Conservation (phyloP, 768 basidiomycete genomes). For the Crucibulum laeve region DNA sequence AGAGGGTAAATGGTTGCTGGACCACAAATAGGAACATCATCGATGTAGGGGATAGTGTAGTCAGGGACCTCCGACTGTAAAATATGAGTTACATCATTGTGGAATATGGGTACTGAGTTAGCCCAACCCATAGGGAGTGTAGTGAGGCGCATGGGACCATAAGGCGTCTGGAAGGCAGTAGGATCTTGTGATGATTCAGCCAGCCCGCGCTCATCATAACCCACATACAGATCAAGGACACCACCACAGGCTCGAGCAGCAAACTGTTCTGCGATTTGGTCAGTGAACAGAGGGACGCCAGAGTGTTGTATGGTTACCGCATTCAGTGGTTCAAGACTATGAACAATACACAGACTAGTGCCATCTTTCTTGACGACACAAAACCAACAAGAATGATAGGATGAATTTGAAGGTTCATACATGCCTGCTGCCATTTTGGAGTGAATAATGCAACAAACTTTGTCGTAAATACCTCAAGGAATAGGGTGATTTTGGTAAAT, state of each 20-base stretch:
- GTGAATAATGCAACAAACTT: neutral
- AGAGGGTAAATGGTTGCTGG: constrained; percentile 23
- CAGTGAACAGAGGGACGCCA: constrained; percentile 14
- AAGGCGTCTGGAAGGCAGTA: constrained; percentile 29
- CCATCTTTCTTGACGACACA: constrained; percentile 21
- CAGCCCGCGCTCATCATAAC: constrained; percentile 25
- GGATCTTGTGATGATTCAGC: constrained; percentile 21
- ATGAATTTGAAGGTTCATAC: constrained; percentile 16
- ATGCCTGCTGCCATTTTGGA: constrained; percentile 3
- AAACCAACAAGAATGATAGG: constrained; percentile 21
- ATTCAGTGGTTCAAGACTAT: constrained; percentile 15
- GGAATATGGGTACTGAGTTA: constrained; percentile 21
- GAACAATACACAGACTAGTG: constrained; percentile 10
- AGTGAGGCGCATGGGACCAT: constrained; percentile 16
- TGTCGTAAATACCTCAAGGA: neutral
- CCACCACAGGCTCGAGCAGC: constrained; percentile 13
- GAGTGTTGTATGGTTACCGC: constrained; percentile 15
- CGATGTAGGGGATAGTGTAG: constrained; percentile 28
- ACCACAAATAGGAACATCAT: constrained; percentile 32
- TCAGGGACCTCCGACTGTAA: constrained; percentile 35
- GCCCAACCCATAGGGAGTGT: constrained; percentile 32
- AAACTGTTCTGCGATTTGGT: constrained; percentile 20
- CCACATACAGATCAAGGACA: constrained; percentile 24
- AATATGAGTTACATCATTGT: constrained; percentile 30
- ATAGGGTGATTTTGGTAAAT: neutral